Evolutionary conservation across 495 filamentous ascomycete genomes (phyloP), one percentile per base, ranked within the genome.

Genomic region (Hypoxylon perforatum): DNA sequence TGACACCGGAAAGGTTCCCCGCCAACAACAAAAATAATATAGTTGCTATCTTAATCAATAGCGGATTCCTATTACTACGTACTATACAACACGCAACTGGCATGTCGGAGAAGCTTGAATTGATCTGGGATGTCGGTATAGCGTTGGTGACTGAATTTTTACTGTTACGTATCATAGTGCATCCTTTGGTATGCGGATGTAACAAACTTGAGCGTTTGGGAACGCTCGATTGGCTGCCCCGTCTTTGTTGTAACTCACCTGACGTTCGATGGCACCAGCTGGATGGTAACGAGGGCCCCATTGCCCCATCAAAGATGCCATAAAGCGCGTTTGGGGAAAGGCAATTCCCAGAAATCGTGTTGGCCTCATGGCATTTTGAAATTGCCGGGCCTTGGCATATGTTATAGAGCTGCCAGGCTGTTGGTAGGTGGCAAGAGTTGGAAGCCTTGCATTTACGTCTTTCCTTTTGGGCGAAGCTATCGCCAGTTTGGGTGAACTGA

Each of bases 351-450:
- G 38, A 45, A 52, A 57, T 51, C 51, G 55, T 47, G 49, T 54
- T 42, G 38, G 10, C n/a, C 42, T 22, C 19, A 35, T 25, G 47
- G 22, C 14, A 53, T 35, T 57, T 36, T 23, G 47, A 60, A 69
- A 69, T 61, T 69, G 61, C 56, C 66, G 61, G 57, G 1, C 11
- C 56, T 69, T 69, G 51, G 66, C 61, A 47, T 47, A 33, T 33
- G 25, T 7, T 28, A 10, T 33, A 33, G 1, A 44, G 8, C 3
- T 19, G 3, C 41, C 6, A 9, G 19, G 41, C 17, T 44, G 41
- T 19, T 44, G 41, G n/a, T 44, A 44, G 5, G 7, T 44, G 2
- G 8, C 0, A 33, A 10, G 1, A 33, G 38, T 41, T 41, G 41
- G 41, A 44, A 41, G 44, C 46, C 36, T 42, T 44, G 19, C 57